Evolutionary conservation across 1,284 basidiomycete species (phyloP), one percentile per base, ranked within the genome.

Genomic region (Papiliotrema terrestris): DNA sequence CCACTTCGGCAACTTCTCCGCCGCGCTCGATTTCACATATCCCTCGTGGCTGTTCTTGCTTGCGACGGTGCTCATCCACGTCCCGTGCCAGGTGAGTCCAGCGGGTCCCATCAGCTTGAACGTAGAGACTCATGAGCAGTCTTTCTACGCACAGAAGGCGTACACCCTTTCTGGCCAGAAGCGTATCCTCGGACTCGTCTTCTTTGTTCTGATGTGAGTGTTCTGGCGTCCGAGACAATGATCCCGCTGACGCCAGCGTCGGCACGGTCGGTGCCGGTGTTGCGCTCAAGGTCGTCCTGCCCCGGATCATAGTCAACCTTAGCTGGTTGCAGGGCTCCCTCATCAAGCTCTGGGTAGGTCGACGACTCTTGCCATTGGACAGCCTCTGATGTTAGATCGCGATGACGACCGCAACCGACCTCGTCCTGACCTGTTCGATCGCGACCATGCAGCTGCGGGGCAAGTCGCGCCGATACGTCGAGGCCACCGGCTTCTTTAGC

Each of bases 21-120:
- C 42, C 20, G 51, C 44, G 22, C 46, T 52, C 51, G 51, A 52
- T 23, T 19, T 52, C 14, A 46, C 42, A 9, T 52, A 52, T 36
- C 17, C 22, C 36, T 52, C 51, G 8, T 52, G 51, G 51, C 45
- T 52, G 14, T 52, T 52, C 45, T 44, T 52, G 8, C 14, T 52
- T 22, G 43, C 44, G 20, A 47, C 51, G 17, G 51, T 43, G 14
- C 46, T 52, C 45, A 47, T 52, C 26, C 51, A 52, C 25, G 51
- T 41, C n/a, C 51, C 51, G 17, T 46, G 51, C 37, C 51, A 52
- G 42, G 50, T 51, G 26, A 35, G 50, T 39, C 14, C 32, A 50
- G n/a, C 45, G 23, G 17, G 15, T 38, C 36, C 17, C 32, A 4
- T 36, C 36, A 6, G 19, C 4, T 25, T n/a, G 3, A 35, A 17